Conservation (phyloP, 2,329 filamentous ascomycete genomes). For the Clonostachys chloroleuca region DNA sequence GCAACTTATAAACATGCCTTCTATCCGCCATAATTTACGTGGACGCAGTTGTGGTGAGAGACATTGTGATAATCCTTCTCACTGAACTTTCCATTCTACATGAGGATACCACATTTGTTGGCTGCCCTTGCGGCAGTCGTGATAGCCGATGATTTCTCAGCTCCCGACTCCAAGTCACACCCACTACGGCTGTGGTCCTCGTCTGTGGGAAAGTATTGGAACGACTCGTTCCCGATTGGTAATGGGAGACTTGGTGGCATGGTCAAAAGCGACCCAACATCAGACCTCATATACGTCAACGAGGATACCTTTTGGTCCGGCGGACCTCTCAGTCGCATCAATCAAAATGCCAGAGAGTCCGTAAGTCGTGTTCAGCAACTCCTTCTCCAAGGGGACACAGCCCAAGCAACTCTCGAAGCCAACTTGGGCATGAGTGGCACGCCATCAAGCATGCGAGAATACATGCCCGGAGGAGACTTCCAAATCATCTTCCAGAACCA, state of each 20-base stretch:
- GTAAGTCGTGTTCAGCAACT: not conserved
- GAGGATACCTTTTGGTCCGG: conserved; percentile 40
- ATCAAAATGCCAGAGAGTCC: conserved; percentile 12
- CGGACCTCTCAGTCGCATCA: conserved; percentile 28
- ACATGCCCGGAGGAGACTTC: conserved; percentile 9
- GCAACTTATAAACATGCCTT: too few species aligned
- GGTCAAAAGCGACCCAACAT: conserved; percentile 25
- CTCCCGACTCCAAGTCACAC: too few species aligned
- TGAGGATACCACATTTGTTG: too few species aligned
- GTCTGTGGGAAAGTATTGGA: too few species aligned
- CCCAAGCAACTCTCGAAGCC: conserved; percentile 3
- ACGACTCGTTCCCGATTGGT: conserved; percentile 28
- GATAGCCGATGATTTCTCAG: too few species aligned
- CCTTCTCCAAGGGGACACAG: not conserved
- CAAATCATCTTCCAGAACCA: conserved; percentile 9
- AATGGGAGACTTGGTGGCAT: conserved; percentile 33
- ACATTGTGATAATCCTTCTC: too few species aligned
- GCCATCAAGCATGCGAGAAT: conserved; percentile 19
- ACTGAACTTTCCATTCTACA: too few species aligned
- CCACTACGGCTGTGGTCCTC: too few species aligned
- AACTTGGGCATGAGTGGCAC: conserved; percentile 29
- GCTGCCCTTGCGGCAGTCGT: too few species aligned
- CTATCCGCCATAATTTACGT: too few species aligned
- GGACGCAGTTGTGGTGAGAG: too few species aligned
- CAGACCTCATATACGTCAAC: conserved; percentile 34